Evolutionary conservation across 202 grass and related monocot genomes (phyloP).

Genomic region (Eragrostis tef): DNA sequence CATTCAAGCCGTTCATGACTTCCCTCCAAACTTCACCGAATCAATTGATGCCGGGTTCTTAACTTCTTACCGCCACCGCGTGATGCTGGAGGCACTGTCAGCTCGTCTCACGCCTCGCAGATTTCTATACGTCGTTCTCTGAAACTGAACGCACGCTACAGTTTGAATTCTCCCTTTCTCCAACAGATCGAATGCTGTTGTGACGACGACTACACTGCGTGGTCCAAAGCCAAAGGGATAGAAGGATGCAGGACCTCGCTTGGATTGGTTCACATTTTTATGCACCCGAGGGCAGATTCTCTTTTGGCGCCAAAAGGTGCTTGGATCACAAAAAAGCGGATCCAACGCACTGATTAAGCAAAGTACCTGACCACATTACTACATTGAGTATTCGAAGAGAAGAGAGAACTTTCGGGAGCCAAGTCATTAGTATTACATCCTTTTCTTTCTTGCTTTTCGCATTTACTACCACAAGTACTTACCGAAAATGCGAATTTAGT

Average conservation of each 20-base stretch:
- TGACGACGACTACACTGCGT: neutral
- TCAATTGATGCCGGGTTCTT: neutral
- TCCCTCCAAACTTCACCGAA: neutral
- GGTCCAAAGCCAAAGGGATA: slow-evolving; percentile 9
- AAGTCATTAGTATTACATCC: neutral
- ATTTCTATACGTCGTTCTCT: neutral
- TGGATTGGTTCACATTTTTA: slow-evolving; percentile 44
- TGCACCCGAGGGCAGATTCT: slow-evolving; percentile 11
- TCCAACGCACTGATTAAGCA: neutral
- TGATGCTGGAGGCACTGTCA: neutral
- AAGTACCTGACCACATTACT: neutral
- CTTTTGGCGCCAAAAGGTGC: slow-evolving; percentile 29
- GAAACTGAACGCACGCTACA: neutral
- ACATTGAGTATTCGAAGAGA: neutral
- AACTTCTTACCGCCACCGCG: neutral
- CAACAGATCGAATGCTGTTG: neutral
- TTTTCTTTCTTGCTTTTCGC: neutral
- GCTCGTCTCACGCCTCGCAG: neutral
- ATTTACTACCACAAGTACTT: neutral
- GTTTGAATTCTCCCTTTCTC: neutral
- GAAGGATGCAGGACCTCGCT: neutral
- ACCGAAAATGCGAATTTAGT: neutral
- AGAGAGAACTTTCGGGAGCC: neutral
- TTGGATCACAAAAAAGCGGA: slow-evolving; percentile 18
- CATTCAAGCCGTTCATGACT: neutral